These are phyloP conservation scores for Pilatotrama ljubarskyi DNA, from an alignment of 768 basidiomycete species.

Conservation along the genomic window DNA sequence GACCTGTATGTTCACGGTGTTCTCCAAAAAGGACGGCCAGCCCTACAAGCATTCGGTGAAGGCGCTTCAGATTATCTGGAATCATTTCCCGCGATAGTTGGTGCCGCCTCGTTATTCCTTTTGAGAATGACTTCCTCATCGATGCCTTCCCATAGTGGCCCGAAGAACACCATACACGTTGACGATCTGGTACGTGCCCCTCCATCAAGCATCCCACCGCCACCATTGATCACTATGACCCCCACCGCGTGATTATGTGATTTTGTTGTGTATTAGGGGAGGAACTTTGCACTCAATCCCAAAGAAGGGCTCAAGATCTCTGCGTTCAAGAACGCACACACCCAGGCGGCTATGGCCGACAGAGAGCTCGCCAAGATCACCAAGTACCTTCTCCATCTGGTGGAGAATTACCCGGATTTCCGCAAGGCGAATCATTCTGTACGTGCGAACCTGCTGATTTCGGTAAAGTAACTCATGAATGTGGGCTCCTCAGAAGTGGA, in stretches of 20 bases:
- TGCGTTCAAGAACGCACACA: slow-evolving; percentile 79
- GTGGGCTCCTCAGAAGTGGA: slow-evolving; percentile 46
- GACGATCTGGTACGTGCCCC: slow-evolving; percentile 67
- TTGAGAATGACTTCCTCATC: background rate
- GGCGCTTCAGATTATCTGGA: slow-evolving; percentile 84
- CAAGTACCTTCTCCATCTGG: slow-evolving; percentile 66
- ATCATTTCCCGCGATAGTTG: slow-evolving; percentile 79
- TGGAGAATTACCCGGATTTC: slow-evolving; percentile 55
- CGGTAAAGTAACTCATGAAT: background rate
- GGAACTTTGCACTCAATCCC: slow-evolving; percentile 89
- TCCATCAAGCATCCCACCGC: background rate
- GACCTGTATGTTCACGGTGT: slow-evolving; percentile 87
- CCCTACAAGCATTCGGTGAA: slow-evolving; percentile 83
- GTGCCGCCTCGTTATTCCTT: slow-evolving; percentile 26
- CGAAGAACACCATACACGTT: slow-evolving; percentile 80
- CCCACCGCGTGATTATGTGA: background rate
- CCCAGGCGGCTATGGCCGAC: slow-evolving; percentile 60
- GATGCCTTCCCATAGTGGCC: slow-evolving; percentile 41
- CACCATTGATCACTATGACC: background rate
- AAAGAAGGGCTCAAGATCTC: slow-evolving; percentile 80
- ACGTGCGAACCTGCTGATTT: slow-evolving; percentile 16
- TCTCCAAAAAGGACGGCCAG: slow-evolving; percentile 69
- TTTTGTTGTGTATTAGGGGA: slow-evolving; percentile 43
- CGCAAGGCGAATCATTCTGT: slow-evolving; percentile 68
- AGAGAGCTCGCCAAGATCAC: slow-evolving; percentile 67